phyloP scores from a whole-genome alignment of 352 stramenopile species.

The Pythium oligandrum region DNA sequence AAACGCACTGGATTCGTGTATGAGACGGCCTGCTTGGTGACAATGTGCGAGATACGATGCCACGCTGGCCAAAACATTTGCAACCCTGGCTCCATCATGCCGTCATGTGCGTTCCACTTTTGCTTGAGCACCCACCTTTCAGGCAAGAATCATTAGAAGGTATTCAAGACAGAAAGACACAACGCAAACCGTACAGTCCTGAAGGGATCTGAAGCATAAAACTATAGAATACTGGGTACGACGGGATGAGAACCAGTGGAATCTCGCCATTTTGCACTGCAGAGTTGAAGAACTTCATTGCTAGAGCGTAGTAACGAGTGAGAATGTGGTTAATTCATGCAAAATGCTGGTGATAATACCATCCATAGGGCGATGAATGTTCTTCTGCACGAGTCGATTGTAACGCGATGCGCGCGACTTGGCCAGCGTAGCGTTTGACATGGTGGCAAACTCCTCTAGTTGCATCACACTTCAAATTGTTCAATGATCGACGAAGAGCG shows the following conservation, averaged over 20 bases:
- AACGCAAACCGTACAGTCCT: conserved; percentile 27
- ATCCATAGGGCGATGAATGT: conserved; percentile 51
- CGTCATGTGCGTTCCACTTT: conserved; percentile 76
- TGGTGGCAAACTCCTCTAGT: conserved; percentile 4
- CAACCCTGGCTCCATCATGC: conserved; percentile 75
- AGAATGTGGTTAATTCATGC: neutral
- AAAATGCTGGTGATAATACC: conserved; percentile 1
- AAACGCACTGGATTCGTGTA: conserved; percentile 70
- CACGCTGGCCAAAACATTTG: conserved; percentile 75
- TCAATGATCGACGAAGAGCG: no score
- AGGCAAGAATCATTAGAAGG: neutral
- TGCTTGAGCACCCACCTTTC: conserved; percentile 74
- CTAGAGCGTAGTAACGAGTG: conserved; percentile 1
- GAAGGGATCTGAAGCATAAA: conserved; percentile 63
- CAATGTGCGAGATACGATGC: conserved; percentile 83
- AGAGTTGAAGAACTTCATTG: conserved; percentile 30
- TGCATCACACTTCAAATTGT: no score
- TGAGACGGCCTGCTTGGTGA: conserved; percentile 81
- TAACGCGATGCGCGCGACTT: conserved; percentile 17
- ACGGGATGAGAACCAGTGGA: conserved; percentile 58
- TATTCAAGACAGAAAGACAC: neutral
- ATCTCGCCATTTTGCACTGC: conserved; percentile 49
- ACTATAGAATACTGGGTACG: conserved; percentile 44
- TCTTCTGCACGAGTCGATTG: conserved; percentile 49
- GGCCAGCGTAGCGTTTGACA: conserved; percentile 2